These are phyloP conservation scores for Gossypium davidsonii DNA, from an alignment of 441 rosid species.

Conservation along the genomic window DNA sequence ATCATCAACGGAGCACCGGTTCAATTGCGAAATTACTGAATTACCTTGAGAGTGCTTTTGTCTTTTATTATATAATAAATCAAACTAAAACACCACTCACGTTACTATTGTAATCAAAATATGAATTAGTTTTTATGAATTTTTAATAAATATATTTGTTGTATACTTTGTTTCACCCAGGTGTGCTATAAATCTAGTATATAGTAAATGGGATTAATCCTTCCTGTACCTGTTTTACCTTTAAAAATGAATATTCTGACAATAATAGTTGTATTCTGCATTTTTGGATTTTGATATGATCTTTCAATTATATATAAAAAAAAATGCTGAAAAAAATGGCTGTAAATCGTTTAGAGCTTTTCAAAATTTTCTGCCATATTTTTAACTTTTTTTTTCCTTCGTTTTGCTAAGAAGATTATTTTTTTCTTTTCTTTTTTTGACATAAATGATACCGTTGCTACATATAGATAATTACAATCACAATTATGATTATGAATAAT, in stretches of 20 bases:
- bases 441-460: background rate
- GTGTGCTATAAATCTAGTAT: background rate
- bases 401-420: background rate
- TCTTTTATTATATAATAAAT: too few species aligned
- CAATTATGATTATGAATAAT: background rate
- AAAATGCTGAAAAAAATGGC: background rate
- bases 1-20: background rate
- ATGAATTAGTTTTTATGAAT: too few species aligned
- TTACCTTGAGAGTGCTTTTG: too few species aligned
- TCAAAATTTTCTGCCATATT: background rate
- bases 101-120: too few species aligned
- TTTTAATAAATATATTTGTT: background rate
- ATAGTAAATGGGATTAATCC: background rate
- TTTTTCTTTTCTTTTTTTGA: background rate
- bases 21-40: background rate
- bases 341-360: background rate
- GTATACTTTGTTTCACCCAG: background rate
- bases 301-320: background rate
- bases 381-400: background rate
- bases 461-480: background rate
- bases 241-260: too few species aligned
- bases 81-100: too few species aligned
- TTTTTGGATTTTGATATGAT: background rate
- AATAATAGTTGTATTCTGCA: too few species aligned
- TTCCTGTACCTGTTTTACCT: background rate